phyloP scores from a whole-genome alignment of 805 yeast species.

The Saturnispora quitensis region DNA sequence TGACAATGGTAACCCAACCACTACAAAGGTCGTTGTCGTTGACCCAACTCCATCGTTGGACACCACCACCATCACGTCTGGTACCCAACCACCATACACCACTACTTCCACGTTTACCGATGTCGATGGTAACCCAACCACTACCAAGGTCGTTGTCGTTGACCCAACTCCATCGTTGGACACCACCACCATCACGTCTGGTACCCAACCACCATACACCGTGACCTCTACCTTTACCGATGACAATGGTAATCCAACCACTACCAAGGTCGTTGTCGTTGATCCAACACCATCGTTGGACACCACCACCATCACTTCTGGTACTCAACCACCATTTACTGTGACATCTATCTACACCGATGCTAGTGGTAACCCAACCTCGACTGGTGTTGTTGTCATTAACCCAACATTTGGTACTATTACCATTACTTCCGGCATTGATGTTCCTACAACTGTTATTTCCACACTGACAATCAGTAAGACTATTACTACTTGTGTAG shows the following conservation, averaged over 20 bases:
- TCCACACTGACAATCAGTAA: not conserved
- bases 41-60: not conserved
- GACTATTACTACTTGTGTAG: conserved; percentile 4
- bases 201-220: not conserved
- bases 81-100: not conserved
- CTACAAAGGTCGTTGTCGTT: not conserved
- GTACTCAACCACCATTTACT: not conserved
- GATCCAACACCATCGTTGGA: not conserved
- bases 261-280: not conserved
- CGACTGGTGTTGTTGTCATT: not conserved
- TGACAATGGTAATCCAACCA: not conserved
- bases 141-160: not conserved
- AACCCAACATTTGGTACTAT: not conserved
- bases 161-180: not conserved
- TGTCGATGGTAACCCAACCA: not conserved
- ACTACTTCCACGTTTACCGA: not conserved
- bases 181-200: not conserved
- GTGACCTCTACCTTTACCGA: not conserved
- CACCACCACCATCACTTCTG: not conserved
- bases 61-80: not conserved
- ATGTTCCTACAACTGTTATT: not conserved
- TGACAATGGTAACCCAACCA: not conserved
- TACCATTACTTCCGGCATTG: not conserved
- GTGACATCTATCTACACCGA: not conserved
- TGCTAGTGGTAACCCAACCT: not conserved